These are phyloP conservation scores for Candida gorgasii DNA, from an alignment of 805 yeast genomes.

Conservation along the genomic window DNA sequence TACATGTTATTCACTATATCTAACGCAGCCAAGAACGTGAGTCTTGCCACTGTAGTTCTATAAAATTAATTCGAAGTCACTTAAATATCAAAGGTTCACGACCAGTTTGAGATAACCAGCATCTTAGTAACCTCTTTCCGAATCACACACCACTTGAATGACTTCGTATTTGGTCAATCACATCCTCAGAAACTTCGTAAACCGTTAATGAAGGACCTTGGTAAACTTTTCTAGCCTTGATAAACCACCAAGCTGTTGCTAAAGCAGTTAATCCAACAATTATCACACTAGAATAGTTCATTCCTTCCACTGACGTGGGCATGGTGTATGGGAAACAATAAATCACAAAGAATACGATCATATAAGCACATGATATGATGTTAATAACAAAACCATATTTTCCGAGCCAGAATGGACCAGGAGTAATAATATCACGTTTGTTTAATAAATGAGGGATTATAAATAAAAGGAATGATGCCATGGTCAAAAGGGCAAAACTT, in stretches of 20 bases:
- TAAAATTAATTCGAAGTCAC: too few species aligned
- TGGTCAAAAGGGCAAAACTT: not conserved
- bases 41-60: too few species aligned
- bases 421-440: not conserved
- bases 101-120: too few species aligned
- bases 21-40: too few species aligned
- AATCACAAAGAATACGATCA: not conserved
- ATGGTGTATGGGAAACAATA: not conserved
- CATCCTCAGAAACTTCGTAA: not conserved
- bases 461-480: not conserved
- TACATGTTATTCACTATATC: too few species aligned
- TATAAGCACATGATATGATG: not conserved
- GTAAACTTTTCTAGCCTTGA: not conserved
- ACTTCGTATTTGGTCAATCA: too few species aligned
- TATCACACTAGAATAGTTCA: not conserved
- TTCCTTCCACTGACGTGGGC: not conserved
- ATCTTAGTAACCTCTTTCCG: too few species aligned
- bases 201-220: not conserved
- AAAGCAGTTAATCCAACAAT: not conserved
- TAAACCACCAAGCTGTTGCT: not conserved
- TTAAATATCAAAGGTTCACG: too few species aligned
- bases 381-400: not conserved
- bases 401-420: not conserved
- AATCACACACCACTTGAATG: too few species aligned
- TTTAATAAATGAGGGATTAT: not conserved